Percentiles rank a stretch among this genome's conserved stretches.
Conservation (phyloP, 2,329 filamentous ascomycete species). For the Apiospora pterosperma region DNA sequence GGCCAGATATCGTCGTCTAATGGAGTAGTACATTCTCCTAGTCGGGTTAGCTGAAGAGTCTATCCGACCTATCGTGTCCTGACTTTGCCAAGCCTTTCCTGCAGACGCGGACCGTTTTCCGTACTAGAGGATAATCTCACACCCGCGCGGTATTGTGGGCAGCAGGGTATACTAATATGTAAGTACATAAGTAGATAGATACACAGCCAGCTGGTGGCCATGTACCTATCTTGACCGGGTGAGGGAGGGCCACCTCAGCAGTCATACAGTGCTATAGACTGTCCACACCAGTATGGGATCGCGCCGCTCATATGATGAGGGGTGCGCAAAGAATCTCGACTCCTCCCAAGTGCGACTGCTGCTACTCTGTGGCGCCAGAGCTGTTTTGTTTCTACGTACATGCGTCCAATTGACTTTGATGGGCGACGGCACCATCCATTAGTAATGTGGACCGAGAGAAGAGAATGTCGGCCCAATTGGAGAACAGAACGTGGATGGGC, state of each 20-base stretch:
- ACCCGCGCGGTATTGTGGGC: not conserved
- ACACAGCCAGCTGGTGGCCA: not conserved
- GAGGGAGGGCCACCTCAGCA: not conserved
- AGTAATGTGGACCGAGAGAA: not conserved
- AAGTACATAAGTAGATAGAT: not conserved
- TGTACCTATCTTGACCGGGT: not conserved
- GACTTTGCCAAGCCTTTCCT: slow-evolving; percentile 11
- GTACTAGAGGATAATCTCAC: slow-evolving; percentile 21
- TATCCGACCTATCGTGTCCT: slow-evolving; percentile 1
- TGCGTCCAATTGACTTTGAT: not conserved
- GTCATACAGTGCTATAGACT: not conserved
- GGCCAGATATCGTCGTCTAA: not conserved
- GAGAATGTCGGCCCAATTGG: slow-evolving; percentile 7
- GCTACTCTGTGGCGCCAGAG: not conserved
- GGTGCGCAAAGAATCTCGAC: not conserved
- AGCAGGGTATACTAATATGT: not conserved
- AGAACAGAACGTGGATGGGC: slow-evolving; percentile 10
- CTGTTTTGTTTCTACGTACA: not conserved
- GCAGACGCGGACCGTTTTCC: slow-evolving; percentile 36
- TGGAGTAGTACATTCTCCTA: not conserved
- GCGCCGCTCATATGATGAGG: not conserved
- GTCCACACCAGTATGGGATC: not conserved
- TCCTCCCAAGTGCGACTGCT: not conserved
- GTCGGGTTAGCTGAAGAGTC: not conserved
- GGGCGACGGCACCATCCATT: not conserved